A percentile compares a stretch with the other conserved stretches of the same genome.
These are phyloP conservation scores for Trichosporon sp. DNA, from an alignment of 1,284 basidiomycete genomes.

Conservation along the genomic window DNA sequence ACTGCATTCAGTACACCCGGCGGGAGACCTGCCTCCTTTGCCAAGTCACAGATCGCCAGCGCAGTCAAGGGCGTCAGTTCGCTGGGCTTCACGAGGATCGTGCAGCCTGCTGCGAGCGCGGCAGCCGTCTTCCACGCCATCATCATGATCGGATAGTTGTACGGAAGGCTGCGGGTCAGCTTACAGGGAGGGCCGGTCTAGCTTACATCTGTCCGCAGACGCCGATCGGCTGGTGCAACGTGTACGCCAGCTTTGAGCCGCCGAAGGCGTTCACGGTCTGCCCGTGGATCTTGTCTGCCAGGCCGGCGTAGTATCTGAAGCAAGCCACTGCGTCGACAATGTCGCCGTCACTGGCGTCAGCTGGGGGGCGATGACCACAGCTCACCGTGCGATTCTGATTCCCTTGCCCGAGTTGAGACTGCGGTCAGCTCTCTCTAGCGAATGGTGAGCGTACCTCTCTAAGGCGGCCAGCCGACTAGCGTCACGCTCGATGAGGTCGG, in stretches of 20 bases:
- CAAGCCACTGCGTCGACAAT: neutral
- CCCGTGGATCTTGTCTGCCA: constrained; percentile 62
- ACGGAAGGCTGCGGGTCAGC: constrained; percentile 61
- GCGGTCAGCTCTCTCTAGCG: constrained; percentile 32
- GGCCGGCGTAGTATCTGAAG: constrained; percentile 45
- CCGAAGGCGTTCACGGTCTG: constrained; percentile 36
- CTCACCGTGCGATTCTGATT: constrained; percentile 62
- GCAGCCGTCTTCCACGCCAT: constrained; percentile 89
- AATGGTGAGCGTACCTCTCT: constrained; percentile 49
- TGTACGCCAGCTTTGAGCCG: constrained; percentile 70
- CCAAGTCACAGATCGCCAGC: constrained; percentile 54
- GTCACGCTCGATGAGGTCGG: constrained; percentile 83
- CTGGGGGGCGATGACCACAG: neutral
- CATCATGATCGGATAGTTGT: constrained; percentile 91
- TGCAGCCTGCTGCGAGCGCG: constrained; percentile 63
- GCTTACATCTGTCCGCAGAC: constrained; percentile 82
- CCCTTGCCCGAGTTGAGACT: constrained; percentile 77
- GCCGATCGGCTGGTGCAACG: constrained; percentile 85
- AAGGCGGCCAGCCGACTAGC: constrained; percentile 63
- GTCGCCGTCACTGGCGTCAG: constrained; percentile 52
- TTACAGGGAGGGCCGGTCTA: neutral
- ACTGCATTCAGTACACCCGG: constrained; percentile 88
- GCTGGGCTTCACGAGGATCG: constrained; percentile 61
- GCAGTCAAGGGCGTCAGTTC: constrained; percentile 87
- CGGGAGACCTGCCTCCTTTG: constrained; percentile 61